phyloP scores from a whole-genome alignment of 805 yeast species.

The Suhomyces pyralidae region DNA sequence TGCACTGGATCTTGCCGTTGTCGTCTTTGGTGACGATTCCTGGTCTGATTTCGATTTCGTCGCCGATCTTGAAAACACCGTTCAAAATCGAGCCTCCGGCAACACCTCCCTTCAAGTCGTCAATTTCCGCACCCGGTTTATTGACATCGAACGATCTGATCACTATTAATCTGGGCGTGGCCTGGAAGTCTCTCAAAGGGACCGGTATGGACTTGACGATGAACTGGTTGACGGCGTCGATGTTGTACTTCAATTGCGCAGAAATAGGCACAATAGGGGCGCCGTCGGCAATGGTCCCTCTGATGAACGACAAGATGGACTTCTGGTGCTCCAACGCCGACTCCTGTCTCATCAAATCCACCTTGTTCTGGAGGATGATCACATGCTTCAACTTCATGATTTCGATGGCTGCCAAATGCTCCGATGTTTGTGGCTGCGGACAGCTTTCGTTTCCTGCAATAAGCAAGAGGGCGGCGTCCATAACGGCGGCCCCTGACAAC shows the following conservation, averaged over 20 bases:
- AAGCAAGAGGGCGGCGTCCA: conserved; percentile 97
- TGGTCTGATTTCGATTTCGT: conserved; percentile 98
- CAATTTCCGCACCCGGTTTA: conserved; percentile 97
- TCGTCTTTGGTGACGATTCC: conserved; percentile 98
- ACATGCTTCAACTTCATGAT: conserved; percentile 98
- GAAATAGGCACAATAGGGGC: conserved; percentile 99
- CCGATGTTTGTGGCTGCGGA: conserved; percentile 99
- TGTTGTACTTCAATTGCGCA: conserved; percentile 97
- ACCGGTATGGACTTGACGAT: conserved; percentile 94
- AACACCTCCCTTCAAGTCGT: conserved; percentile 98
- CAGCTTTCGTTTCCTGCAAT: conserved; percentile 99
- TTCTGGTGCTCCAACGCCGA: conserved; percentile 94
- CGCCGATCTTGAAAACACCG: conserved; percentile 96
- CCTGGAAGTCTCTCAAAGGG: conserved; percentile 91
- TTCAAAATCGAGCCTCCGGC: conserved; percentile 98
- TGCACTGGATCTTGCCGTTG: conserved; percentile 83
- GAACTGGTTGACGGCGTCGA: conserved; percentile 96
- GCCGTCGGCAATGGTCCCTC: conserved; percentile 98
- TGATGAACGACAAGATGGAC: conserved; percentile 85
- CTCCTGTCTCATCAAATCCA: conserved; percentile 97
- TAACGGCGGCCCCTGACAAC: conserved; percentile 99
- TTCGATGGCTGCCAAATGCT: conserved; percentile 98
- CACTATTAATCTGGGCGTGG: conserved; percentile 92
- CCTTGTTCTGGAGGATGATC: conserved; percentile 94
- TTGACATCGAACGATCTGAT: conserved; percentile 98